Evolutionary conservation across 345 rosid species (phyloP).

Genomic region (Kernera saxatilis): DNA sequence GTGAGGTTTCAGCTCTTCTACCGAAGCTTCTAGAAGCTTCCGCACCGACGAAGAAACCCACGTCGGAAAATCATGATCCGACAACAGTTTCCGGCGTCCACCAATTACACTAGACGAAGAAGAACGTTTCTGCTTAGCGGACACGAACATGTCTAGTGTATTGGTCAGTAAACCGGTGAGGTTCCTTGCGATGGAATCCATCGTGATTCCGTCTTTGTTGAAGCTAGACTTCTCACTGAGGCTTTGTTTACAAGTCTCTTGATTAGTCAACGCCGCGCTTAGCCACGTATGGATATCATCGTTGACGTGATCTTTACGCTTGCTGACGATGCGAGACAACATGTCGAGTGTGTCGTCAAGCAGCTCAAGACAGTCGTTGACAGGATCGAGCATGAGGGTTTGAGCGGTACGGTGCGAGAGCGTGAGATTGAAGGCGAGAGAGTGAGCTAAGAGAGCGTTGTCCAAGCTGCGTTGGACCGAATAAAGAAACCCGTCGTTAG

Average conservation of each 20-base stretch:
- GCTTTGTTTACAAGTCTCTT: slow-evolving; percentile 44
- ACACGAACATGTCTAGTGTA: slow-evolving; percentile 29
- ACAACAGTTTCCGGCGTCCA: slow-evolving; percentile 15
- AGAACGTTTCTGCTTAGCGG: background rate
- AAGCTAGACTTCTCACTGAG: slow-evolving; percentile 23
- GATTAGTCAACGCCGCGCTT: slow-evolving; percentile 52
- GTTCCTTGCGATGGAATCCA: slow-evolving; percentile 22
- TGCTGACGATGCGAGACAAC: slow-evolving; percentile 30
- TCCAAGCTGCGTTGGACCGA: slow-evolving; percentile 30
- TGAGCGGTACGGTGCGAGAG: background rate
- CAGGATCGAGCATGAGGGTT: slow-evolving; percentile 10
- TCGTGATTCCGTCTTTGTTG: background rate
- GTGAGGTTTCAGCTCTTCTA: slow-evolving; percentile 30
- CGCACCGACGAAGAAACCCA: slow-evolving; percentile 39
- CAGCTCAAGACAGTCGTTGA: slow-evolving; percentile 45
- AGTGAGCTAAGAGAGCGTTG: slow-evolving; percentile 31
- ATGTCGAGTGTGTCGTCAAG: slow-evolving; percentile 45
- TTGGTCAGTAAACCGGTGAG: slow-evolving; percentile 32
- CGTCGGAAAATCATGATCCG: slow-evolving; percentile 26
- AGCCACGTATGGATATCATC: slow-evolving; percentile 50
- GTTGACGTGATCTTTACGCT: background rate
- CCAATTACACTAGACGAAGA: background rate
- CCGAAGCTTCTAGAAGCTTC: slow-evolving; percentile 41
- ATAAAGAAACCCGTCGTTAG: slow-evolving; percentile 21
- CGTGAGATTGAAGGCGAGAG: slow-evolving; percentile 24